These are phyloP conservation scores for Fusarium pseudocircinatum DNA, from an alignment of 2,329 filamentous ascomycete genomes.

Conservation along the genomic window DNA sequence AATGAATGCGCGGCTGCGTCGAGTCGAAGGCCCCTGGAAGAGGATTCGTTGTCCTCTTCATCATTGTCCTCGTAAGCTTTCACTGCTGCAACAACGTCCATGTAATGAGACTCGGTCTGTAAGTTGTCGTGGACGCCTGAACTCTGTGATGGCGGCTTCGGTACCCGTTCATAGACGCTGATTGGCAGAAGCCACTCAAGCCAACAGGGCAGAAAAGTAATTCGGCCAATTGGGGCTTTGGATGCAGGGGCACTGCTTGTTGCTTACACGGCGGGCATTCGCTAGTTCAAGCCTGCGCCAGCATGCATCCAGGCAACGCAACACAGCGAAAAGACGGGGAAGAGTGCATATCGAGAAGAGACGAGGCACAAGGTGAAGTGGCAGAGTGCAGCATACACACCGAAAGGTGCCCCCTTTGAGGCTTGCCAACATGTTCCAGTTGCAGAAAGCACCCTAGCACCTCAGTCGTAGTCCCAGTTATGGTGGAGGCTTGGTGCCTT, in stretches of 20 bases:
- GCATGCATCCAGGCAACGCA: slow-evolving; percentile 1
- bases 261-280: slow-evolving; percentile 32
- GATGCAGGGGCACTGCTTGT: slow-evolving; percentile 21
- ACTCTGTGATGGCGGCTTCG: slow-evolving; percentile 36
- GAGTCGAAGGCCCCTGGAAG: not conserved
- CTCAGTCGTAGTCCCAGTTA: not conserved
- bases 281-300: slow-evolving; percentile 22
- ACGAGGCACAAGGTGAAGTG: not conserved
- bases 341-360: not conserved
- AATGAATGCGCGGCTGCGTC: slow-evolving; percentile 12
- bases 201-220: slow-evolving; percentile 14
- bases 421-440: not conserved
- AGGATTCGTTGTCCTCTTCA: slow-evolving; percentile 28
- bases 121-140: slow-evolving; percentile 11
- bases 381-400: not conserved
- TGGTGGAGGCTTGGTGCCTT: slow-evolving; percentile 32
- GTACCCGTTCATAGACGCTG: slow-evolving; percentile 22
- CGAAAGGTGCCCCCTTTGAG: not conserved
- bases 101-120: slow-evolving; percentile 31
- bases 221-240: slow-evolving; percentile 29
- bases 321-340: not conserved
- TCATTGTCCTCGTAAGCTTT: slow-evolving; percentile 34
- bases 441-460: not conserved
- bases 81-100: slow-evolving; percentile 1
- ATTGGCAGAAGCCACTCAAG: slow-evolving; percentile 13